Percentiles rank a stretch among this genome's conserved stretches.
Conservation (phyloP, 306 rosid genomes). For the Ceratonia siliqua region DNA sequence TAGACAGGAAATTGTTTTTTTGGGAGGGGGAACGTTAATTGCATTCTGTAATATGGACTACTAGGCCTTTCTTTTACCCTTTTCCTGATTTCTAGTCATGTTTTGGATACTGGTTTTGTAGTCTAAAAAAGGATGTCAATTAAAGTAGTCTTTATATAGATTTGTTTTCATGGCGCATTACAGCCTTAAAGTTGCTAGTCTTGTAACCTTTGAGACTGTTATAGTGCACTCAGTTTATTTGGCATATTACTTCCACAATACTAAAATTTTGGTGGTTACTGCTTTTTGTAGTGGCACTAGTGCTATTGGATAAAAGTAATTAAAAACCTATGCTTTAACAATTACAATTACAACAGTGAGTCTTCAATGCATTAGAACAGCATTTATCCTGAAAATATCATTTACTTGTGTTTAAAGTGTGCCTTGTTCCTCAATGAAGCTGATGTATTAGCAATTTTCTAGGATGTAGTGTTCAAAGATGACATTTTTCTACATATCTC, state of each 20-base stretch:
- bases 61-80: too few relatives aligned
- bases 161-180: background rate
- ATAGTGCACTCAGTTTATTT: background rate
- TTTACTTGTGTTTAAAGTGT: background rate
- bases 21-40: too few relatives aligned
- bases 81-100: background rate
- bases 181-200: background rate
- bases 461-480: background rate
- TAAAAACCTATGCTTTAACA: background rate
- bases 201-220: background rate
- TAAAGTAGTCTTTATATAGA: background rate
- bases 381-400: background rate
- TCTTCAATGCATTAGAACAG: background rate
- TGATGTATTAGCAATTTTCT: conserved; percentile 8
- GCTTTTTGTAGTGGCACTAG: background rate
- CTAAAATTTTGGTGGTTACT: background rate
- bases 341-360: background rate
- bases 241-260: background rate
- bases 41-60: too few relatives aligned
- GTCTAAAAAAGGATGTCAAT: too few relatives aligned
- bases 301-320: background rate
- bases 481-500: background rate
- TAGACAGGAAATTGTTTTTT: too few relatives aligned
- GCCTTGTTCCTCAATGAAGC: background rate
- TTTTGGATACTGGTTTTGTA: background rate